Evolutionary conservation across 805 yeast genomes (phyloP), one percentile per base, ranked within the genome.

Genomic region (Peterozyma toletana): DNA sequence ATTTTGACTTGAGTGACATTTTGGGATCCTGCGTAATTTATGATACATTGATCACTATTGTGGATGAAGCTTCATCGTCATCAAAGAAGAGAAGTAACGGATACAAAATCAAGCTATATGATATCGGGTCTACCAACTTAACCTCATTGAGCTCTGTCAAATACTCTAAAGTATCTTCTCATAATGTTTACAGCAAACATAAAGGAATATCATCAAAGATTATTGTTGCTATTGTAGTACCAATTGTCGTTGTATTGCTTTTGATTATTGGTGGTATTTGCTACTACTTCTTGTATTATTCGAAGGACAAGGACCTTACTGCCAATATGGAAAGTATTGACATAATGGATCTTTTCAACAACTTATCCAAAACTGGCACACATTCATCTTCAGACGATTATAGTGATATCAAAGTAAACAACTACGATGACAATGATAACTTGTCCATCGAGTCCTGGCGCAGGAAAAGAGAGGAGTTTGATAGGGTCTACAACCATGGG

Each of bases 401-500:
- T n/a, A 37, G 39, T 13, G 55, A 58, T 33, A 56, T 56, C 17
- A 44, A 52, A 43, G 51, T 59, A 18, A 61, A 61, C 37, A 49
- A 60, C 43, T 62, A 50, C 42, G 64, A 57, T 30, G 64, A 63
- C 43, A 61, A 56, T 30, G 81, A 73, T 41, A 71, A 62, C 27
- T 58, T 70, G 9, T 74, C 80, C 4, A 69, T 77, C 18, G 70
- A 69, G 46, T 72, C 78, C 17, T 76, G 80, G 80, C 67, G 68
- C 37, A 62, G 67, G 29, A 76, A 76, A 53, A 57, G 80, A 48
- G 70, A 70, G 43, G 69, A 69, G 44, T 75, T 62, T 48, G 78
- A 70, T 50, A 34, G 49, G 53, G 30, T 49, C 45, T 44, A 40
- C 27, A 30, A 30, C 9, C 4, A 14, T 5, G 37, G 40, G 27